Percentiles rank a stretch among this genome's conserved stretches.
These are phyloP conservation scores for Ophiostoma perfectum DNA, from an alignment of 2,329 filamentous ascomycete genomes.

Conservation along the genomic window DNA sequence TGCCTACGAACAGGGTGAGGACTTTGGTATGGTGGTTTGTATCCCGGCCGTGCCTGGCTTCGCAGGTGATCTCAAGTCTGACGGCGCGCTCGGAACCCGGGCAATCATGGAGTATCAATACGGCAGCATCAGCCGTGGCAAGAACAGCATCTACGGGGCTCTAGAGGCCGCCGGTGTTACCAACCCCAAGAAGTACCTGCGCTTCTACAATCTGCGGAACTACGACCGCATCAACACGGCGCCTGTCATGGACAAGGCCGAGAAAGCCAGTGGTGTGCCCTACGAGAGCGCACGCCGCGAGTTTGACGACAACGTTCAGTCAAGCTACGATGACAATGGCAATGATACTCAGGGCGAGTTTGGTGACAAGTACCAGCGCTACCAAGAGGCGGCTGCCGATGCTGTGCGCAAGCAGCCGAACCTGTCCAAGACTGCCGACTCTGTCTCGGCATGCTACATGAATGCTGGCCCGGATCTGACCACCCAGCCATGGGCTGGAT, in stretches of 20 bases:
- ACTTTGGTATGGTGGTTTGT: slow-evolving; percentile 69
- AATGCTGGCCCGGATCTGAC: slow-evolving; percentile 65
- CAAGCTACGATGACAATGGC: slow-evolving; percentile 36
- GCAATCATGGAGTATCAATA: slow-evolving; percentile 91
- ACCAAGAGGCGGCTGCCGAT: slow-evolving; percentile 63
- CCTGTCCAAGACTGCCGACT: slow-evolving; percentile 52
- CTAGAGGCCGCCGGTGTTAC: slow-evolving; percentile 59
- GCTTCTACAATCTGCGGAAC: slow-evolving; percentile 79
- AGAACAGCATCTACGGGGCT: slow-evolving; percentile 69
- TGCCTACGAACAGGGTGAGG: slow-evolving; percentile 58
- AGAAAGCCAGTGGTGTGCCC: slow-evolving; percentile 57
- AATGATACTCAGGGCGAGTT: slow-evolving; percentile 28
- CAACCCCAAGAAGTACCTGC: slow-evolving; percentile 66
- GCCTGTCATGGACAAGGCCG: slow-evolving; percentile 53
- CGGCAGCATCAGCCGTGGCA: slow-evolving; percentile 69
- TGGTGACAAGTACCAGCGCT: slow-evolving; percentile 51
- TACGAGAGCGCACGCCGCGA: slow-evolving; percentile 62
- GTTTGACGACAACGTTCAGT: slow-evolving; percentile 54
- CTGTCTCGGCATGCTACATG: slow-evolving; percentile 78
- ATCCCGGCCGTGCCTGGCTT: slow-evolving; percentile 80
- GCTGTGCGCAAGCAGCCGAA: slow-evolving; percentile 15
- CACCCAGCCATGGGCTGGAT: slow-evolving; percentile 49
- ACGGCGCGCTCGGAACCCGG: slow-evolving; percentile 68
- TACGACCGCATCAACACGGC: slow-evolving; percentile 78
- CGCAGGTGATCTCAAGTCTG: slow-evolving; percentile 68